Base-by-base conservation (phyloP, 2,329 filamentous ascomycete species). In the Microcyclospora tardicrescens region DNA sequence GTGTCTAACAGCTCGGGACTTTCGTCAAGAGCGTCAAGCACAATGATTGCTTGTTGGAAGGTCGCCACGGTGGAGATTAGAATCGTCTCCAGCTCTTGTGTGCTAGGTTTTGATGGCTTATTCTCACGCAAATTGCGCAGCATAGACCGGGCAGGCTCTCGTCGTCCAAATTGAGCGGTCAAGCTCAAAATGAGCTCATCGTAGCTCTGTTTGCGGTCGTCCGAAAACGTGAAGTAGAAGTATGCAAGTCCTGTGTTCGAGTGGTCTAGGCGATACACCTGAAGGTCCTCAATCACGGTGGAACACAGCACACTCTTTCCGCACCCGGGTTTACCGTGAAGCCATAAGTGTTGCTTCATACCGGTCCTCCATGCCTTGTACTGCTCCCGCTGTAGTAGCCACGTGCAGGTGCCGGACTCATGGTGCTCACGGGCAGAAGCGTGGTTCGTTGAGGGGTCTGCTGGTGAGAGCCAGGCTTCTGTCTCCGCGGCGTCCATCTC, bases 1-100 rank as follows among this genome's bases (percentile, higher is more conserved):
- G n/a, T n/a, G n/a, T n/a, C n/a, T n/a, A n/a, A n/a, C n/a, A n/a
- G 30, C 15, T 51, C 39, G 10, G 41, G 42, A 42, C 48, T 55
- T 34, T 61, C 57, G 31, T 61, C 55, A 12, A 61, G 40, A 16
- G 58, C 57, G 43, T 61, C 57, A 9, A 61, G 28, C 2, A 56
- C 44, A 12, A 61, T 42, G 35, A 51, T 58, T 1, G 52, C 48
- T 35, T 16, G 57, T 48, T 19, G 33, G 33, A 33, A 43, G 28
- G 43, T 31, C 27, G 37, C 15, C n/a, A 51, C 33, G n/a, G 35
- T 42, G 12, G 38, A 10, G 6, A 36, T 6, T 14, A 50, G 16
- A 14, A 51, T 43, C 16, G 37, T 36, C 16, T 48, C 13, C 1
- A 51, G 43, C 24, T 47, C 44, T 9, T 46, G 30, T 2, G 35